Evolutionary conservation across 1,139 yeast species (phyloP), one percentile per base, ranked within the genome.

Genomic region (Saccharomyces hybrid): DNA sequence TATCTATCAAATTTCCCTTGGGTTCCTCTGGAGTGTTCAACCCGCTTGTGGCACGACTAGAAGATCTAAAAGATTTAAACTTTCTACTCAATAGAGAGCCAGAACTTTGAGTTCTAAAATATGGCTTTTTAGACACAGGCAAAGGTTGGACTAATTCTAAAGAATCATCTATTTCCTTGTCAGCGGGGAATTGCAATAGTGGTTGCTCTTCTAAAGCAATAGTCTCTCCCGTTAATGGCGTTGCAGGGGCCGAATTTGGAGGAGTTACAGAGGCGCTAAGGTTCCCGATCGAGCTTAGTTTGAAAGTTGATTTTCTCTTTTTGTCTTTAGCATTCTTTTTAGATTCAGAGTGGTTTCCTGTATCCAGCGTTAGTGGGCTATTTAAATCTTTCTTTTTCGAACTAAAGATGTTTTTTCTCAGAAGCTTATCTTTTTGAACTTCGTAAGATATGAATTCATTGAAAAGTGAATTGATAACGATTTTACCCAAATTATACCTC

Each of bases 391-490:
- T 38, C 31, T 57, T 57, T 44, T 58, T 63, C 52, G 50, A 62
- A 53, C 58, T 56, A 38, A 60, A 56, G 47, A 65, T 56, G 11
- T 51, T 52, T n/a, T 64, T 64, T 56, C 75, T 64, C 50, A 63
- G 59, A 2, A 52, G 46, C 34, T 64, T 62, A 62, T 79, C 82
- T 54, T 71, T 73, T 28, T 67, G 67, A 64, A 77, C 65, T 64
- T 82, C 87, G 59, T 70, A 76, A 6, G 72, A 62, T 6, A 80
- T 71, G 61, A 83, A 82, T 16, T 74, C 73, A 48, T 74, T 70
- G 59, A 85, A 81, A 2, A 85, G 63, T 0, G 89, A 83, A 57
- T 79, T 78, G 26, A 84, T 64, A 7, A 84, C 74, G 8, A 84
- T 76, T 51, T 80, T 74, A 1, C 88, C 85, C 20, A 84, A 58